Evolutionary conservation across 495 filamentous ascomycete genomes (phyloP).

Genomic region (Talaromyces trachyspermus): DNA sequence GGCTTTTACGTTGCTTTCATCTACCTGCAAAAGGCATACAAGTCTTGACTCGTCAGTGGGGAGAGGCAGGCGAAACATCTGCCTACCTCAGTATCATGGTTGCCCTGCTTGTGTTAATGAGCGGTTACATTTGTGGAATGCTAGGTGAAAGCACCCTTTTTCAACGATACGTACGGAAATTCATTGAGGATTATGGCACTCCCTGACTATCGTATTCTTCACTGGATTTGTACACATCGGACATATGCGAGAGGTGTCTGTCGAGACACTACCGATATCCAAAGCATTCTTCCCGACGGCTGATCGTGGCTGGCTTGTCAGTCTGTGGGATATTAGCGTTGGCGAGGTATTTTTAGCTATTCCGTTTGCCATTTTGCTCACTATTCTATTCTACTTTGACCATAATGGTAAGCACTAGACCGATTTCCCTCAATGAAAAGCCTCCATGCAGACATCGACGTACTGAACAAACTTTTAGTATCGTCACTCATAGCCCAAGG

Average conservation of each 20-base stretch:
- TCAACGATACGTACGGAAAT: constrained; percentile 61
- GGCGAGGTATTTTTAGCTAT: constrained; percentile 79
- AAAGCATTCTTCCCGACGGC: constrained; percentile 76
- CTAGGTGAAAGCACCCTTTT: constrained; percentile 65
- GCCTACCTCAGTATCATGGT: constrained; percentile 69
- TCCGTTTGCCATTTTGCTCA: constrained; percentile 79
- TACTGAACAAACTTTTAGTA: constrained; percentile 32
- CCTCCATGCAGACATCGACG: background rate
- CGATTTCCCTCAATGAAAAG: too few species aligned
- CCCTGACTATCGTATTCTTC: constrained; percentile 81
- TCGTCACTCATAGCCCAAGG: constrained; percentile 87
- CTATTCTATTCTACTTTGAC: constrained; percentile 89
- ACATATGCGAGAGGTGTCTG: constrained; percentile 58
- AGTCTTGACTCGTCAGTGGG: constrained; percentile 61
- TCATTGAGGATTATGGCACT: constrained; percentile 78
- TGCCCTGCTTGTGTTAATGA: constrained; percentile 62
- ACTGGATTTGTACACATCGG: constrained; percentile 83
- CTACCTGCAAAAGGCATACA: constrained; percentile 78
- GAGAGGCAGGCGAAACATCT: constrained; percentile 47
- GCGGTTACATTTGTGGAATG: constrained; percentile 63
- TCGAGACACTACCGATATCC: constrained; percentile 61
- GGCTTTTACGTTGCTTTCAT: constrained; percentile 85
- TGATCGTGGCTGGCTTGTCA: constrained; percentile 73
- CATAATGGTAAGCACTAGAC: constrained; percentile 75
- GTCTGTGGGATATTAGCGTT: constrained; percentile 77